These are phyloP conservation scores for California macrophylla DNA, from an alignment of 441 rosid genomes.

Conservation along the genomic window DNA sequence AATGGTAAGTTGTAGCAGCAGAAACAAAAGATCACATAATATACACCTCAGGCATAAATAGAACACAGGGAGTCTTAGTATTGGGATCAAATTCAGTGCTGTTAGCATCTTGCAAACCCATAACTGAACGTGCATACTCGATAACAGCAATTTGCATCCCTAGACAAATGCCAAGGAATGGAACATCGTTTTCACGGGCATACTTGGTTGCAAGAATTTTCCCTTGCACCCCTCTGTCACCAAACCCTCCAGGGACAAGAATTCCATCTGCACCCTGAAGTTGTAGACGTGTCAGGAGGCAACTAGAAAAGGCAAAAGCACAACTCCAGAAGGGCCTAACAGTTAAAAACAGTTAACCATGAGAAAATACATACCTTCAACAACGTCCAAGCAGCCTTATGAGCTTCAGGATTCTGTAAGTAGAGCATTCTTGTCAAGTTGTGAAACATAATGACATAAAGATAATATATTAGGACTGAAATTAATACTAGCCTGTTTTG, in stretches of 20 bases:
- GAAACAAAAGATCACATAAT: constrained; percentile 9
- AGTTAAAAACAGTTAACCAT: background rate
- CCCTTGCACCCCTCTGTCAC: constrained; percentile 86
- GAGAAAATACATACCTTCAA: constrained; percentile 40
- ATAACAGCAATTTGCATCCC: constrained; percentile 97
- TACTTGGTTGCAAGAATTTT: constrained; percentile 78
- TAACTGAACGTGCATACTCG: constrained; percentile 64
- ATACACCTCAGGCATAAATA: constrained; percentile 92
- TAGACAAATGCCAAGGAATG: constrained; percentile 87
- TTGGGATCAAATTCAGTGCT: constrained; percentile 79
- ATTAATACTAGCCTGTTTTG: constrained; percentile 15
- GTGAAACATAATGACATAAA: constrained; percentile 5
- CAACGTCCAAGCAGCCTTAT: constrained; percentile 50
- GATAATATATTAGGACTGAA: constrained; percentile 7
- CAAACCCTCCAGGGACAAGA: constrained; percentile 98
- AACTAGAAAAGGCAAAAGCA: background rate
- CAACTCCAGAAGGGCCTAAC: background rate
- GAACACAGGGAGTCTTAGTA: constrained; percentile 64
- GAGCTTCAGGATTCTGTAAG: constrained; percentile 47
- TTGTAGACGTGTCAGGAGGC: constrained; percentile 14
- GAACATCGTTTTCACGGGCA: constrained; percentile 78
- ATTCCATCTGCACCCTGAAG: constrained; percentile 80
- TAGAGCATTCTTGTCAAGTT: constrained; percentile 17
- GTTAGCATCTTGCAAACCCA: constrained; percentile 68
- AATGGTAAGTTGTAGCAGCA: background rate